Evolutionary conservation across 2,329 filamentous ascomycete genomes (phyloP), one percentile per base, ranked within the genome.

Genomic region (Ophiostoma triangulosporum): DNA sequence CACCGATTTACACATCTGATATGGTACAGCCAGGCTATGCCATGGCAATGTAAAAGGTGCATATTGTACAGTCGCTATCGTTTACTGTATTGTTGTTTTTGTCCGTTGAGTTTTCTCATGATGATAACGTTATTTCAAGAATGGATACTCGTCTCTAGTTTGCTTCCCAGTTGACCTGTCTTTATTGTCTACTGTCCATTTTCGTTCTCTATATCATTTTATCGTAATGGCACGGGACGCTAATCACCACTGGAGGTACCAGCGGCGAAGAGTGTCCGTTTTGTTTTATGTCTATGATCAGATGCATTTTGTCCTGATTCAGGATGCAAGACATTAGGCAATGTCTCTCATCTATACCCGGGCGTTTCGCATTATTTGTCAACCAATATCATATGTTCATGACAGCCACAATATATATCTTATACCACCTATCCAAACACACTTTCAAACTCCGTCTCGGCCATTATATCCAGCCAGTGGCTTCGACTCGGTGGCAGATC

Each of bases 401-500:
- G n/a, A n/a, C n/a, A n/a, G n/a, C n/a, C n/a, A n/a, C n/a, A n/a
- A n/a, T n/a, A n/a, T n/a, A n/a, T n/a, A n/a, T n/a, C n/a, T n/a
- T n/a, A n/a, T n/a, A 7, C 6, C 33, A 35, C 11, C 22, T 46
- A 57, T 5, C 56, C 56, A 52, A 57, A 57, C 11, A 57, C 56
- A 35, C 51, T 57, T 35, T 56, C 56, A 51, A 54, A 56, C 4
- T 53, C 51, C 1, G 52, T 52, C 31, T 54, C 54, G 0, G 49
- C 50, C 56, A 59, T 57, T 6, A 59, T 57, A 22, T 59, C 57
- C 29, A 59, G 49, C 57, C 57, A 59, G 50, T 58, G 56, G 29
- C 51, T 54, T 1, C 51, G 48, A 26, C n/a, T 29, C 31, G 52
- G 33, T 0, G 63, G 61, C 4, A 59, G 55, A 31, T 69, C 67